Percentiles rank a stretch among this genome's conserved stretches.
Evolutionary conservation across 2,329 filamentous ascomycete species (phyloP).

Genomic region (Leptographium galeiforme): DNA sequence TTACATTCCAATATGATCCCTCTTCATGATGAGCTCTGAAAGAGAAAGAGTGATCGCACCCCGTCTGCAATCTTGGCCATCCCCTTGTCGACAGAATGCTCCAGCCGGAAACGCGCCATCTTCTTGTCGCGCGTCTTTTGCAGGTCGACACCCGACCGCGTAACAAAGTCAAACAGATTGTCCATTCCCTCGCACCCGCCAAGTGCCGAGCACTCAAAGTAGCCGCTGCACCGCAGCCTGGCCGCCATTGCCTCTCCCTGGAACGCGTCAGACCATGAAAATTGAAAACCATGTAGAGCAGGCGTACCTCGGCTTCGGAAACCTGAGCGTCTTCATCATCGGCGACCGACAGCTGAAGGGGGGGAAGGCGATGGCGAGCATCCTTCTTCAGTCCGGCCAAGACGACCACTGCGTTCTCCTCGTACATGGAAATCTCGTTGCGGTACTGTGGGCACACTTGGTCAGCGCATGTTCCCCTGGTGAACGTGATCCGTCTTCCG

Average conservation of each 20-base stretch:
- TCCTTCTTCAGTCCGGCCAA: conserved; percentile 13
- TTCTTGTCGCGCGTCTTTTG: conserved; percentile 8
- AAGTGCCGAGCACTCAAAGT: conserved; percentile 13
- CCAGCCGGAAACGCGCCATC: conserved; percentile 8
- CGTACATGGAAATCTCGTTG: conserved; percentile 11
- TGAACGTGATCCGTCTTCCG: not conserved
- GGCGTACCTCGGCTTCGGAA: conserved; percentile 1
- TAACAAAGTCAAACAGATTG: conserved; percentile 9
- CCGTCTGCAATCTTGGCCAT: conserved; percentile 9
- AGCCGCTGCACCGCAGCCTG: conserved; percentile 7
- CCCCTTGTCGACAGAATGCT: conserved; percentile 10
- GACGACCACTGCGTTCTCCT: conserved; percentile 11
- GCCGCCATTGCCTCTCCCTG: conserved; percentile 5
- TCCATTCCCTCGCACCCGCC: conserved; percentile 9
- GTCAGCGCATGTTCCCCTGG: not conserved
- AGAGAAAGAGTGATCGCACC: conserved; percentile 8
- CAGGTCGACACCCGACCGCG: conserved; percentile 8
- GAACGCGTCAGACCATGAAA: not conserved
- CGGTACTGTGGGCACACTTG: conserved; percentile 4
- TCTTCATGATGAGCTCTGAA: not conserved
- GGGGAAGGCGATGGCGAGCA: conserved; percentile 8
- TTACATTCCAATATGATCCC: not conserved
- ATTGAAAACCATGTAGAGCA: not conserved
- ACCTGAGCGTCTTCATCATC: conserved; percentile 11
- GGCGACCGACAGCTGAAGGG: conserved; percentile 10